Conservation (phyloP, 2,329 filamentous ascomycete species). For the Aureobasidium leucospermi region DNA sequence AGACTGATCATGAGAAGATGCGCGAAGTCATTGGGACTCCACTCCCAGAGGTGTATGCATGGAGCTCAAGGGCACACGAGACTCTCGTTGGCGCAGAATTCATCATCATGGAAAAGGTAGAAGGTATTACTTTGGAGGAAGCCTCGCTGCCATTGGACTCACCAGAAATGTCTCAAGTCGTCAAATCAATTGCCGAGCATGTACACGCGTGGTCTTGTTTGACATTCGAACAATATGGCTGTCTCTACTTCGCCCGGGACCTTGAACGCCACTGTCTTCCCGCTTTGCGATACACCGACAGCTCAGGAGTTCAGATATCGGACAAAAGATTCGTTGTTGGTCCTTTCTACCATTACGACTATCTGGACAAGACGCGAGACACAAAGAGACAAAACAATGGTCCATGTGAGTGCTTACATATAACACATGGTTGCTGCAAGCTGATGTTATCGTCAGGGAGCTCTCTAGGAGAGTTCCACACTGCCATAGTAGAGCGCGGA, state of each 20-base stretch:
- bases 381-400: too few species aligned
- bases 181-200: constrained; percentile 22
- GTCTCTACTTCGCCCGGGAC: constrained; percentile 24
- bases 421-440: too few species aligned
- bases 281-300: not conserved
- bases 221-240: constrained; percentile 25
- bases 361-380: too few species aligned
- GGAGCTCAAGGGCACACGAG: constrained; percentile 24
- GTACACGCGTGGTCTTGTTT: constrained; percentile 23
- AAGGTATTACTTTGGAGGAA: constrained; percentile 27
- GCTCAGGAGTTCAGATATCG: not conserved
- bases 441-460: too few species aligned
- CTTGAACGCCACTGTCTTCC: not conserved
- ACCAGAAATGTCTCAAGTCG: constrained; percentile 22
- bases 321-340: not conserved
- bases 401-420: too few species aligned
- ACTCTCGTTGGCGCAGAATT: constrained; percentile 29
- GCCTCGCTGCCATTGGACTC: constrained; percentile 26
- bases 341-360: not conserved
- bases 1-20: constrained; percentile 17
- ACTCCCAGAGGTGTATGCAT: constrained; percentile 27
- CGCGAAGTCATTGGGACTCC: constrained; percentile 26
- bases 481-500: too few species aligned
- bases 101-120: constrained; percentile 30
- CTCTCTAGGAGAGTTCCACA: too few species aligned